Base-by-base conservation (phyloP, 2,329 filamentous ascomycete genomes). In the Endoconidiophora laricicola region DNA sequence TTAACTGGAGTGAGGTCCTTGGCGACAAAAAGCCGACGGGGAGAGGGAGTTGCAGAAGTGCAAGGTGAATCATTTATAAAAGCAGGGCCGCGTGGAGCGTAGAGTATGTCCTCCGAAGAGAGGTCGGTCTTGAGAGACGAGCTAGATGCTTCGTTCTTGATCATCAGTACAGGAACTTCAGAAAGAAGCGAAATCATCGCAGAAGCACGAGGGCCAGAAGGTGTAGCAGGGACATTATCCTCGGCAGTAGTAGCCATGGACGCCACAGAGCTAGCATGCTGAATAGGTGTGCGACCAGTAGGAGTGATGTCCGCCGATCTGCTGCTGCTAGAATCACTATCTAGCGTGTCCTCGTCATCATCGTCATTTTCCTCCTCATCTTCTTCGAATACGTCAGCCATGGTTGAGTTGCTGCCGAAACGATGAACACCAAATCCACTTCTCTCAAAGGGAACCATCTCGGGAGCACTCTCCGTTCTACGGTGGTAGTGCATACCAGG, bases 351-450 rank as follows among this genome's bases (percentile, higher is more conserved):
- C 20, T 62, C 63, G 50, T 66, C 66, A 18, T 70, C 70, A 10
- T 78, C 72, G 2, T 69, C 67, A 24, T 88, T 84, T 57, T 90
- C 85, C 10, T 78, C 72, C 2, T 69, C 67, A 24, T 88, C 84
- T 57, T 90, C 85, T 60, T 91, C 85, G 55, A 90, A 91, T 1
- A 91, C 85, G 60, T 90, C 85, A 0, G 81, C 83, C 83, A 91
- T 88, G 0, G 81, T 81, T 0, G 81, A 79, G 56, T 75, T 77
- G 61, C 78, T 82, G 38, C 73, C 74, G 47, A 79, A 79, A 14
- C 77, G 71, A 52, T 75, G 72, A 48, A 81, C 74, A 24, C 70
- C 70, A n/a, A 74, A 67, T 22, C 72, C 65, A 39, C 67, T 69
- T 54, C 66, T 65, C 50, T 88, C 83, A 57, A 90, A 90, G 0